A percentile compares a stretch with the other conserved stretches of the same genome.
These are phyloP conservation scores for Aspergillus sojae DNA, from an alignment of 2,329 filamentous ascomycete species.

Conservation along the genomic window DNA sequence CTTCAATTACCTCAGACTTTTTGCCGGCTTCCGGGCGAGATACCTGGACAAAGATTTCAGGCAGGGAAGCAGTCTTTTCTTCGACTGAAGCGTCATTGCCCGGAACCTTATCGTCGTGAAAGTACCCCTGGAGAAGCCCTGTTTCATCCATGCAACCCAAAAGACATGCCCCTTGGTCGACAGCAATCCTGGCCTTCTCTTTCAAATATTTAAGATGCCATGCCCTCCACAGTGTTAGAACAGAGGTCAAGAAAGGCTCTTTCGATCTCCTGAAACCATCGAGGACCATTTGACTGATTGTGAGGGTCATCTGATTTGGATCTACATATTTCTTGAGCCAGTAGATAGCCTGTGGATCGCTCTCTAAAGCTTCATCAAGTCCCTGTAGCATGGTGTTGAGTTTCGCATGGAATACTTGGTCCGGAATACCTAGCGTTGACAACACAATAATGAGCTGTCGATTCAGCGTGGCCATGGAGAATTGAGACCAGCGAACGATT, in stretches of 20 bases:
- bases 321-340: conserved; percentile 78
- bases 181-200: conserved; percentile 83
- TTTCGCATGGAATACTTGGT: conserved; percentile 67
- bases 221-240: conserved; percentile 81
- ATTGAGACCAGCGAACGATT: conserved; percentile 79
- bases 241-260: conserved; percentile 81
- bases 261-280: conserved; percentile 73
- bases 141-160: conserved; percentile 90
- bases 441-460: conserved; percentile 88
- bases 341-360: conserved; percentile 64
- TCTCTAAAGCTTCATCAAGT: conserved; percentile 70
- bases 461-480: conserved; percentile 79
- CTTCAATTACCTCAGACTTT: conserved; percentile 68
- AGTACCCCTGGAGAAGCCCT: conserved; percentile 71
- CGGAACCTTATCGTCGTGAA: conserved; percentile 49
- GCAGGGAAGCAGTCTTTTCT: conserved; percentile 59
- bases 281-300: conserved; percentile 73
- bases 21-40: conserved; percentile 58
- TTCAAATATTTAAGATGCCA: conserved; percentile 91
- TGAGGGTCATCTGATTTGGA: conserved; percentile 77
- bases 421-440: conserved; percentile 72
- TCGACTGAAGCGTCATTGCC: conserved; percentile 31
- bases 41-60: conserved; percentile 88
- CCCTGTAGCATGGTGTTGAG: conserved; percentile 67
- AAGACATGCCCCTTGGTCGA: conserved; percentile 83